phyloP scores from a whole-genome alignment of 2,329 filamentous ascomycete genomes.

The Talaromyces sp. region DNA sequence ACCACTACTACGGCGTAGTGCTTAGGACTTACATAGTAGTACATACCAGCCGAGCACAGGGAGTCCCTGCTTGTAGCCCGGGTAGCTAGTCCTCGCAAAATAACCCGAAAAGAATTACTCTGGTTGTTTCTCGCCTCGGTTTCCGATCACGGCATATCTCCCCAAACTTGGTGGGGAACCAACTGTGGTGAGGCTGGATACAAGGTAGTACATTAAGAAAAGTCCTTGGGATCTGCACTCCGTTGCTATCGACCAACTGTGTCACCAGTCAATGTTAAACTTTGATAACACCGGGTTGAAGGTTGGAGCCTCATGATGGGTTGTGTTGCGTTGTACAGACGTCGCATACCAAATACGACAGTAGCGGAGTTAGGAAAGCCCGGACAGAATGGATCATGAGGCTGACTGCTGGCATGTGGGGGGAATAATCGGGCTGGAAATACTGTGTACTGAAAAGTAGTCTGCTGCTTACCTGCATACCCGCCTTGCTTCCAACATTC shows the following conservation, averaged over 20 bases:
- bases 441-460: background rate
- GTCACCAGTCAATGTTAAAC: background rate
- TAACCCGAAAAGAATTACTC: background rate
- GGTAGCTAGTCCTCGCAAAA: background rate
- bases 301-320: background rate
- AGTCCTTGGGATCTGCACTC: background rate
- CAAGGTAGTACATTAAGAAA: background rate
- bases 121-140: background rate
- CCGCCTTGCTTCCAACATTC: background rate
- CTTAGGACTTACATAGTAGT: background rate
- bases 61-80: background rate
- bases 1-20: background rate
- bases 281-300: background rate
- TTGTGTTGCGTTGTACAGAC: background rate
- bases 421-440: background rate
- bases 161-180: background rate
- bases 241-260: background rate
- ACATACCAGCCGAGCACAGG: background rate
- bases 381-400: background rate
- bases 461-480: background rate
- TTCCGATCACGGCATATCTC: background rate
- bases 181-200: background rate
- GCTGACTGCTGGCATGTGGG: conserved; percentile 1
- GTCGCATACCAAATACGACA: background rate
- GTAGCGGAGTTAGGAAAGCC: background rate